Conservation (phyloP, 2,329 filamentous ascomycete species). For the Plectosphaerella cucumerina region DNA sequence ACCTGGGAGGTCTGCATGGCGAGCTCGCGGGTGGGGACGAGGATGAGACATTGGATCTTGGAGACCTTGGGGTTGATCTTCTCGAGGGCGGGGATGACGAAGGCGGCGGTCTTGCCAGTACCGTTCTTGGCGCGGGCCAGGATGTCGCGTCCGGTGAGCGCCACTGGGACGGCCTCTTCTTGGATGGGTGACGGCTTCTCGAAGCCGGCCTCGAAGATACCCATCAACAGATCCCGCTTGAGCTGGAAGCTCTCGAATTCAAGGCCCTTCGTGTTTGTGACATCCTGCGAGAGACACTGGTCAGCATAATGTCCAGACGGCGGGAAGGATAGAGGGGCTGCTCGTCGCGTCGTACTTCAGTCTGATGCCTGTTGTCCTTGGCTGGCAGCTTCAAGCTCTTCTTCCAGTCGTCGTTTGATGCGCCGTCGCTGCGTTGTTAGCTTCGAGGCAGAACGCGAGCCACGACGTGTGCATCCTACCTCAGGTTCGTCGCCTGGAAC, state of each 20-base stretch:
- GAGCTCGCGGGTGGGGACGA: slow-evolving; percentile 94
- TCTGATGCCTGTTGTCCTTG: slow-evolving; percentile 75
- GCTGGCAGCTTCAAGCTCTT: slow-evolving; percentile 65
- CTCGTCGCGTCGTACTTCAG: slow-evolving; percentile 53
- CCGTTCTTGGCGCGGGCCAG: slow-evolving; percentile 97
- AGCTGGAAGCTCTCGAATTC: slow-evolving; percentile 97
- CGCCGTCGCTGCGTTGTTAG: slow-evolving; percentile 42
- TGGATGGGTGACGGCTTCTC: slow-evolving; percentile 98
- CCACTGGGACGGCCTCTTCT: slow-evolving; percentile 97
- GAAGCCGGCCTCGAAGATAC: slow-evolving; percentile 98
- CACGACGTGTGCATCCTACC: slow-evolving; percentile 21
- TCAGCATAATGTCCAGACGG: slow-evolving; percentile 4
- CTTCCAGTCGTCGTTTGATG: slow-evolving; percentile 66
- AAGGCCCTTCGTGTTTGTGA: slow-evolving; percentile 93
- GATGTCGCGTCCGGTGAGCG: slow-evolving; percentile 90
- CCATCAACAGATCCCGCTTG: slow-evolving; percentile 94
- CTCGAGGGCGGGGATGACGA: slow-evolving; percentile 92
- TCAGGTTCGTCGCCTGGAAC: slow-evolving; percentile 36
- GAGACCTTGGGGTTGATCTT: slow-evolving; percentile 94
- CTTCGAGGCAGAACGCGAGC: slow-evolving; percentile 10
- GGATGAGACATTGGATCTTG: slow-evolving; percentile 93
- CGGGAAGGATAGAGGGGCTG: neutral
- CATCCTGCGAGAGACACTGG: slow-evolving; percentile 63
- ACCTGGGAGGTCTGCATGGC: slow-evolving; percentile 98
- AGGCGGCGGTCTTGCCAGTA: slow-evolving; percentile 96